Conservation (phyloP, 129 eudicot species). For the Artemisia tridentata region DNA sequence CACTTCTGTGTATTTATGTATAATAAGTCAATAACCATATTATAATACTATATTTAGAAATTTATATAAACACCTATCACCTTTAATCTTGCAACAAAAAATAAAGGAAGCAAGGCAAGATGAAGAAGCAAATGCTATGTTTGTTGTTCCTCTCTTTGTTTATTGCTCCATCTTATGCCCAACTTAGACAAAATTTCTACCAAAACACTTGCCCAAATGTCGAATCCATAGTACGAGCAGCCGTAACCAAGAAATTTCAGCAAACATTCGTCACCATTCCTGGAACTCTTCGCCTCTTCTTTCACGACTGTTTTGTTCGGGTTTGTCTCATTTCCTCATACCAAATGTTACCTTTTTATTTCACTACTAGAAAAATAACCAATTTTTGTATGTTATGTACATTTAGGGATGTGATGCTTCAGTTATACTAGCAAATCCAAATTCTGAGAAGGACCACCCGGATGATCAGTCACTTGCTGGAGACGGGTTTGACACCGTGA, state of each 20-base stretch:
- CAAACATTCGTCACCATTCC: constrained; percentile 83
- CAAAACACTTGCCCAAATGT: constrained; percentile 66
- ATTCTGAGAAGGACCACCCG: constrained; percentile 77
- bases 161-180: constrained; percentile 39
- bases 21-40: background rate
- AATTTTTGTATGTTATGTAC: background rate
- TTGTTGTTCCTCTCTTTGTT: constrained; percentile 35
- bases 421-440: constrained; percentile 49
- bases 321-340: constrained; percentile 22
- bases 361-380: background rate
- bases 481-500: constrained; percentile 87
- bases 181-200: constrained; percentile 62
- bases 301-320: constrained; percentile 86
- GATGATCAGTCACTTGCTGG: constrained; percentile 79
- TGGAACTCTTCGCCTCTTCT: constrained; percentile 80
- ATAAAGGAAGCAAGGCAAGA: constrained; percentile 5
- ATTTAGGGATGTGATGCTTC: constrained; percentile 92
- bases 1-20: background rate
- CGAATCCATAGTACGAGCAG: constrained; percentile 59
- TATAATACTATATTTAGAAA: background rate
- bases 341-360: background rate
- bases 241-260: constrained; percentile 57
- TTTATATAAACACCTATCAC: constrained; percentile 9
- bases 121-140: constrained; percentile 34
- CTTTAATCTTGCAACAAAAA: constrained; percentile 18